A percentile compares a stretch with the other conserved stretches of the same genome.
These are phyloP conservation scores for Penicillium occitanis DNA, from an alignment of 2,329 filamentous ascomycete species.

Conservation along the genomic window DNA sequence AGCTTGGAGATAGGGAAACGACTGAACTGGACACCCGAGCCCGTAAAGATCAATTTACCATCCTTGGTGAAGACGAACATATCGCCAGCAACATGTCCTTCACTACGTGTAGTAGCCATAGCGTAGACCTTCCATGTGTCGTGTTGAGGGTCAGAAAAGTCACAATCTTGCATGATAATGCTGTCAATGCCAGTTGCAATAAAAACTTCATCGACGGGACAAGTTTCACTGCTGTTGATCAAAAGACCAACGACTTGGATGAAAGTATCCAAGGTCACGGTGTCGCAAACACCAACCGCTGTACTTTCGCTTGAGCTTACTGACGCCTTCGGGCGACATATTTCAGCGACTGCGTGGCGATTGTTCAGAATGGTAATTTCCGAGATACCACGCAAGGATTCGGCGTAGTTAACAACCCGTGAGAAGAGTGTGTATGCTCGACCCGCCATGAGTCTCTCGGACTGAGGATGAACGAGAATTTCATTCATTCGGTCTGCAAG, in stretches of 20 bases:
- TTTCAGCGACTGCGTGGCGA: constrained; percentile 13
- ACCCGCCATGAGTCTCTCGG: constrained; percentile 18
- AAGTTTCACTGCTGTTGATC: constrained; percentile 18
- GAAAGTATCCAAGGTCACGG: constrained; percentile 15
- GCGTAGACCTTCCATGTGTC: constrained; percentile 19
- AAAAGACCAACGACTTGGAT: constrained; percentile 18
- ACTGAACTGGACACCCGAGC: constrained; percentile 13
- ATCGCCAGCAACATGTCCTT: constrained; percentile 16
- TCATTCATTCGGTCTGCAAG: constrained; percentile 17
- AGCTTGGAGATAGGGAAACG: constrained; percentile 16
- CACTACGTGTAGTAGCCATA: constrained; percentile 7
- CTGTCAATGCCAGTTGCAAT: constrained; percentile 16
- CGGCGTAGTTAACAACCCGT: constrained; percentile 15
- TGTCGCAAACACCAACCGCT: constrained; percentile 12
- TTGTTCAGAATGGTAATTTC: constrained; percentile 18
- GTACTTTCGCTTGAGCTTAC: constrained; percentile 15
- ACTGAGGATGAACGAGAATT: constrained; percentile 15
- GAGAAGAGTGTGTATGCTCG: constrained; percentile 20
- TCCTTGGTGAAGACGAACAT: constrained; percentile 20
- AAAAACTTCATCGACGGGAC: constrained; percentile 16
- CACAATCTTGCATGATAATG: constrained; percentile 19
- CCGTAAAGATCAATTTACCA: constrained; percentile 15
- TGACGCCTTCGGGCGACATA: constrained; percentile 1
- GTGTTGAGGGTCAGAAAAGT: constrained; percentile 5
- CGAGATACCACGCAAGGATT: constrained; percentile 15